Conservation (phyloP, 345 rosid genomes). For the Camelina neglecta region DNA sequence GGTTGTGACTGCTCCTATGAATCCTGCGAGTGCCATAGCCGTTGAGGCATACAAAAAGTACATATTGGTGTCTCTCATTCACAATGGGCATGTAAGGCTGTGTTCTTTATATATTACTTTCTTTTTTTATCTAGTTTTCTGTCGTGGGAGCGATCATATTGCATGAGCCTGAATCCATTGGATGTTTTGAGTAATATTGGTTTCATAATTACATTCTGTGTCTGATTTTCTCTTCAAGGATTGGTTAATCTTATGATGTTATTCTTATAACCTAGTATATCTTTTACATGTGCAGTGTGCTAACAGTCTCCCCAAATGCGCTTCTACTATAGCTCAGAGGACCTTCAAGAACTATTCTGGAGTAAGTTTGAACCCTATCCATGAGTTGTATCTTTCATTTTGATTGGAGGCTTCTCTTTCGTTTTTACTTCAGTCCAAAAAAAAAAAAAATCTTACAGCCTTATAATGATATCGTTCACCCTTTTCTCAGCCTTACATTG, state of each 20-base stretch:
- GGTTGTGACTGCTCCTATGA: conserved; percentile 97
- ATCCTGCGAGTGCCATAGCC: conserved; percentile 75
- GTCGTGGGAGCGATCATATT: neutral
- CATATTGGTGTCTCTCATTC: conserved; percentile 81
- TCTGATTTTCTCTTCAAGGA: conserved; percentile 22
- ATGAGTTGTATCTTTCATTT: conserved; percentile 25
- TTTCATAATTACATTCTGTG: neutral
- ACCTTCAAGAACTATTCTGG: conserved; percentile 56
- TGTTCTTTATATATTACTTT: neutral
- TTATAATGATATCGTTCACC: conserved; percentile 28
- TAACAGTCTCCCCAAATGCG: conserved; percentile 77
- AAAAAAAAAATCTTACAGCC: neutral
- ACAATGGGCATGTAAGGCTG: conserved; percentile 73
- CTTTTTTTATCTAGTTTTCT: neutral
- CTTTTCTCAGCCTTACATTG: conserved; percentile 67
- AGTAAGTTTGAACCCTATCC: conserved; percentile 38
- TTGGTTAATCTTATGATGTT: conserved; percentile 24
- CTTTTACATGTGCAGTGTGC: conserved; percentile 59
- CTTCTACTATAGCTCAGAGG: conserved; percentile 88
- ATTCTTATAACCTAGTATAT: conserved; percentile 32
- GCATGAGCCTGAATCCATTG: neutral
- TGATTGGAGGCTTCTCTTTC: conserved; percentile 8
- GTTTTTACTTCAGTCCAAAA: neutral
- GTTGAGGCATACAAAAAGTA: conserved; percentile 94
- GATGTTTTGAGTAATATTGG: conserved; percentile 29